Conservation (phyloP, 345 rosid species). For the Moringa oleifera region DNA sequence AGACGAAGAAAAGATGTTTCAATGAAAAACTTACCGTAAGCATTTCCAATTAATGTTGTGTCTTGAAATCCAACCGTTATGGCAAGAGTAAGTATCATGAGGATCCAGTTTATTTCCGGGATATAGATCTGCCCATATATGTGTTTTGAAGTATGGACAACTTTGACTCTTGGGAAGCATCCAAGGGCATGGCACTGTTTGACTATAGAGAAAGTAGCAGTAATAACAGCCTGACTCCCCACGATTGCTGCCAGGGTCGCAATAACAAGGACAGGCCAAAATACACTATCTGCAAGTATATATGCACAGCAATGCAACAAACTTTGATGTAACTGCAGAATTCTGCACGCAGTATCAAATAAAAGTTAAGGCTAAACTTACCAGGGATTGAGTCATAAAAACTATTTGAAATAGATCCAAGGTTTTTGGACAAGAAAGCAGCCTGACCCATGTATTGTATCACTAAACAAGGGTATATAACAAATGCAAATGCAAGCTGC, state of each 20-base stretch:
- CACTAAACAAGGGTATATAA: slow-evolving; percentile 88
- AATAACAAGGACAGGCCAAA: slow-evolving; percentile 87
- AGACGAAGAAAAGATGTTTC: neutral
- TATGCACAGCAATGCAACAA: slow-evolving; percentile 15
- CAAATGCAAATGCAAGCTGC: slow-evolving; percentile 77
- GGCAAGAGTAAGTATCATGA: slow-evolving; percentile 85
- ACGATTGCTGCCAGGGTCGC: slow-evolving; percentile 92
- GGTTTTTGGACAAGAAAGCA: slow-evolving; percentile 80
- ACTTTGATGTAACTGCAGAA: slow-evolving; percentile 2
- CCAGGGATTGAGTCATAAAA: slow-evolving; percentile 83
- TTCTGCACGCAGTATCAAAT: slow-evolving; percentile 1
- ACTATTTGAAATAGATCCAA: slow-evolving; percentile 34
- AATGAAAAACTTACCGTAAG: slow-evolving; percentile 56
- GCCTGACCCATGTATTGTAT: slow-evolving; percentile 99
- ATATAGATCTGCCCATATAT: slow-evolving; percentile 88
- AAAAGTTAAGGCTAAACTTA: slow-evolving; percentile 24
- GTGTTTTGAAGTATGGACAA: slow-evolving; percentile 85
- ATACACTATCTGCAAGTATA: slow-evolving; percentile 53
- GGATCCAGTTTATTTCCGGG: slow-evolving; percentile 96
- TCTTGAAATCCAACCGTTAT: slow-evolving; percentile 70
- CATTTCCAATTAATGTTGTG: slow-evolving; percentile 83
- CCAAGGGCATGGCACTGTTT: slow-evolving; percentile 96
- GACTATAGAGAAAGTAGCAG: slow-evolving; percentile 82
- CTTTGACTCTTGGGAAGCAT: slow-evolving; percentile 92
- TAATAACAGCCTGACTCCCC: slow-evolving; percentile 86